Evolutionary conservation across 2,329 filamentous ascomycete species (phyloP).

Genomic region (Zasmidium citrigriseum): DNA sequence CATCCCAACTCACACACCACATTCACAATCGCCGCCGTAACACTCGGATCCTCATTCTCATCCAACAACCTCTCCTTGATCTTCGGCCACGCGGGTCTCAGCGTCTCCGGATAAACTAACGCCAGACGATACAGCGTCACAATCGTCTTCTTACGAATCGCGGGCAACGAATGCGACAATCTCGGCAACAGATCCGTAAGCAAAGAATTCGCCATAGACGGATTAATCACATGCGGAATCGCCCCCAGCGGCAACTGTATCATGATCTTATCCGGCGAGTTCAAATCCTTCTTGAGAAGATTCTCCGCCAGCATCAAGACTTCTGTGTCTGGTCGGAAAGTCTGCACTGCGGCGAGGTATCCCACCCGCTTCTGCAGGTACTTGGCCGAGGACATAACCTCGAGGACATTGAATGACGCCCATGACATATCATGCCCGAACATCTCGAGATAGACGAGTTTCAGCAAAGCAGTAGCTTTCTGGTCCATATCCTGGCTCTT

Average conservation of each 20-base stretch:
- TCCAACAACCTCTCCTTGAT: conserved; percentile 94
- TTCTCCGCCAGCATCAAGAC: conserved; percentile 98
- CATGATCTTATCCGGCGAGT: conserved; percentile 68
- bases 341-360: conserved; percentile 93
- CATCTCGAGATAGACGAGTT: conserved; percentile 98
- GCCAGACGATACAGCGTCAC: conserved; percentile 92
- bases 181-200: conserved; percentile 84
- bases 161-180: conserved; percentile 79
- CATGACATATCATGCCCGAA: conserved; percentile 99
- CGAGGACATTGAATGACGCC: conserved; percentile 96
- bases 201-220: conserved; percentile 86
- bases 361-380: conserved; percentile 94
- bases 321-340: conserved; percentile 91
- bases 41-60: conserved; percentile 83
- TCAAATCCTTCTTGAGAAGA: conserved; percentile 90
- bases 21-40: conserved; percentile 94
- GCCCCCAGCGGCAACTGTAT: conserved; percentile 85
- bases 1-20: conserved; percentile 95
- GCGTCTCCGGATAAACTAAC: conserved; percentile 91
- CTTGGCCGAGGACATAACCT: conserved; percentile 97
- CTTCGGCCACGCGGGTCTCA: conserved; percentile 92
- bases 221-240: conserved; percentile 92
- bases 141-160: conserved; percentile 92
- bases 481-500: conserved; percentile 94
- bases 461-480: conserved; percentile 93